Base-by-base conservation (phyloP, 306 rosid genomes). In the Dryas octopetala region DNA sequence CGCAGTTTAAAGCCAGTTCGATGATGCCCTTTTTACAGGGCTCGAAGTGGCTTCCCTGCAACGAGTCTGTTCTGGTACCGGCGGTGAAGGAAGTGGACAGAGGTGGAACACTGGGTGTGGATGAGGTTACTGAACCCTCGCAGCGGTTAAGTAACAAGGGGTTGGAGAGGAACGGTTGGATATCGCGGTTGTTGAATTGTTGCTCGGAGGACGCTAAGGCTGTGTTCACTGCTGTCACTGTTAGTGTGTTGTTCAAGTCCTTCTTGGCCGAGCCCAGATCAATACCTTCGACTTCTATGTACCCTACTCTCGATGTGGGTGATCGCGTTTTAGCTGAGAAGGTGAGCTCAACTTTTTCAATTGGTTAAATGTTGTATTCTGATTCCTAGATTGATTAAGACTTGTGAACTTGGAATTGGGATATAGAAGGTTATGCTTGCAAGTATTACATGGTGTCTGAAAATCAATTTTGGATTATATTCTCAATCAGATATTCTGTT, bases 281-380 rank as follows among this genome's bases (percentile, higher is more conserved):
- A 9, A 95, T 95, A 76, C 97, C 99, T 48, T 95, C 99, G 16
- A 17, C 93, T 74, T 95, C 99, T 15, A 92, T 95, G 99, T 81
- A 47, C 76, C 99, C 99, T 11, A 92, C 97, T 49, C 93, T 95
- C 6, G 89, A 90, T 66, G 97, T 85, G 2, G 99, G 99, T 52
- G 99, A 95, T 68, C 99, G 99, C 7, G 78, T 95, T 85, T 76
- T 95, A 59, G 90, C 99, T 0, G 97, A 95, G 81, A 95, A 95
- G 99, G 99, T 95, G 40, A n/a, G 83, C 44, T 28, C 26, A 15
- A 44, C 50, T 12, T 16, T 6, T 66, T 47, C 61, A 16, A 15
- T 9, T 38, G 19, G 62, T n/a, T 9, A 17, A n/a, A 14, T 12
- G 43, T 49, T 49, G 53, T 45, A 2, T 17, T 49, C n/a, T 50